Conservation (phyloP, 768 basidiomycete species). For the Epithele typhae region DNA sequence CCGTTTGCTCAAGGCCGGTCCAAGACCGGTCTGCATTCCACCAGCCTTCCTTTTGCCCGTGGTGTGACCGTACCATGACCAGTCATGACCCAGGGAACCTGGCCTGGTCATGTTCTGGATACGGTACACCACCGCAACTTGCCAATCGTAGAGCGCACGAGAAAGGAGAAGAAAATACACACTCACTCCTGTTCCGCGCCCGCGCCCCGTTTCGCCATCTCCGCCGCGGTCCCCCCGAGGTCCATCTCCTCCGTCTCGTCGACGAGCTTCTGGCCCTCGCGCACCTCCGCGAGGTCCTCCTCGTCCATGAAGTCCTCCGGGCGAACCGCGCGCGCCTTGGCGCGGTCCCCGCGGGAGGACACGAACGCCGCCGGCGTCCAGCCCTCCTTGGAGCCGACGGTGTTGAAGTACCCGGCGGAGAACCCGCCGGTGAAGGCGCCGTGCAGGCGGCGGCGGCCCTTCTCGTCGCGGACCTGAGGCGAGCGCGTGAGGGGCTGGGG, state of each 20-base stretch:
- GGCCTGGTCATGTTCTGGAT: too few species aligned
- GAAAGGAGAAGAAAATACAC: neutral
- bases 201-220: constrained; percentile 29
- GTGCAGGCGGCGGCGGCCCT: constrained; percentile 88
- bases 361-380: constrained; percentile 93
- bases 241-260: constrained; percentile 77
- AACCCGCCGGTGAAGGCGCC: constrained; percentile 99
- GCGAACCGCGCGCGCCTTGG: constrained; percentile 52
- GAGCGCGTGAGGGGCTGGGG: constrained; percentile 4
- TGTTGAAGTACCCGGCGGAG: constrained; percentile 96
- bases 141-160: neutral
- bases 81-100: too few species aligned
- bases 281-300: constrained; percentile 84
- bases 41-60: too few species aligned
- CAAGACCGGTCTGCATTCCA: too few species aligned
- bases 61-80: too few species aligned
- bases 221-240: constrained; percentile 47
- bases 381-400: constrained; percentile 96
- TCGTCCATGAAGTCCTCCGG: constrained; percentile 99
- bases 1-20: too few species aligned
- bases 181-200: constrained; percentile 54
- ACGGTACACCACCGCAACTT: too few species aligned
- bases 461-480: constrained; percentile 81
- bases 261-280: constrained; percentile 68
- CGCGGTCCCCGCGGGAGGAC: constrained; percentile 78